Conservation (phyloP, 2,329 filamentous ascomycete species). For the Monilinia fructicola region DNA sequence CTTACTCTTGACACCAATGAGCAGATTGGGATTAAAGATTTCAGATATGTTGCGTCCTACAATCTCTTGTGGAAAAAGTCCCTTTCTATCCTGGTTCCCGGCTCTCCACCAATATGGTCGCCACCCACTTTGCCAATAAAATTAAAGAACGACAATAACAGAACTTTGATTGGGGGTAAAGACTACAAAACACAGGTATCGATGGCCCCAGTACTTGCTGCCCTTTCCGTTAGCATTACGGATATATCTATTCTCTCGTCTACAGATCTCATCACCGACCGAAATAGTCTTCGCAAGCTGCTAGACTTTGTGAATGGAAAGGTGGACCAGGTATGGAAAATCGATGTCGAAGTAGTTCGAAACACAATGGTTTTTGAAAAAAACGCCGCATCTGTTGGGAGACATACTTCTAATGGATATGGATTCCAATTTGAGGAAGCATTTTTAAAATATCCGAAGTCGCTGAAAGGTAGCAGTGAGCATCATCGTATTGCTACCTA, state of each 20-base stretch:
- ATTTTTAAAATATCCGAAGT: constrained; percentile 33
- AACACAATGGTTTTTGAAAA: constrained; percentile 42
- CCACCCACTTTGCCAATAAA: constrained; percentile 30
- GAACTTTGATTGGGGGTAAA: constrained; percentile 39
- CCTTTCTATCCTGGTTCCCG: constrained; percentile 32
- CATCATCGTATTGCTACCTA: constrained; percentile 38
- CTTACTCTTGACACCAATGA: background rate
- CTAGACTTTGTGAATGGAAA: constrained; percentile 36
- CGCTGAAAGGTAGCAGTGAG: constrained; percentile 29
- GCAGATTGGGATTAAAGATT: constrained; percentile 23
- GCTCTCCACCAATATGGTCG: constrained; percentile 28
- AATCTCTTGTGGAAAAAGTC: constrained; percentile 28
- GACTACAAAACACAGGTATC: constrained; percentile 36
- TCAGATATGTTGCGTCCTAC: constrained; percentile 32
- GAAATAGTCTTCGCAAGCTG: constrained; percentile 39
- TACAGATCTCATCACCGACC: constrained; percentile 38
- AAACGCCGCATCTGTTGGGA: constrained; percentile 32
- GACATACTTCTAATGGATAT: constrained; percentile 32
- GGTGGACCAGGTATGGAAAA: constrained; percentile 35
- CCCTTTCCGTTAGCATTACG: constrained; percentile 31
- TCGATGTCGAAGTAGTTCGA: constrained; percentile 40
- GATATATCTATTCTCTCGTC: constrained; percentile 30
- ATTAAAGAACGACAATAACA: constrained; percentile 24
- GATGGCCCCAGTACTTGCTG: constrained; percentile 36
- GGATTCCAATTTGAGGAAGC: constrained; percentile 40